Base-by-base conservation (phyloP, 2,329 filamentous ascomycete genomes). In the Boeremia lycopersici region DNA sequence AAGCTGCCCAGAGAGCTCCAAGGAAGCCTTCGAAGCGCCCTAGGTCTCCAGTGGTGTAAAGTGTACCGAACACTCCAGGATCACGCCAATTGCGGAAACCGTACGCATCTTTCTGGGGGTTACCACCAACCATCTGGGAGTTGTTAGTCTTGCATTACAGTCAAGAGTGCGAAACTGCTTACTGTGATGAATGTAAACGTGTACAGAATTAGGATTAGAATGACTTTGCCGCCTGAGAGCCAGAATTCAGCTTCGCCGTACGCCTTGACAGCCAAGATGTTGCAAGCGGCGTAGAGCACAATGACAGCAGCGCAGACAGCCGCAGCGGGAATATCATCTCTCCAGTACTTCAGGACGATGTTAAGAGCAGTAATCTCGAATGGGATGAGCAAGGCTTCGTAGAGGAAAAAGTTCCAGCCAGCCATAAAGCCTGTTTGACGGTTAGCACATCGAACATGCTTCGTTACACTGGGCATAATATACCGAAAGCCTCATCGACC, bases 391-490 rank as follows among this genome's bases (percentile, higher is more conserved):
- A 83, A 52, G 2, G 79, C 75, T 61, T 83, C 79, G 59, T 81
- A 81, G 47, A 82, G 73, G 59, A 81, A 81, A 62, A 82, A 78
- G 50, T 81, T 82, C 78, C 78, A 80, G 25, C 80, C 80, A 28
- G 76, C 77, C 69, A 79, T 80, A 64, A 88, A 87, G 30, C 85
- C 52, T 55, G 4, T 38, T 34, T 23, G n/a, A 19, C 8, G 6
- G 38, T 55, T 44, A 55, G 38, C 38, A 33, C 19, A 38, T n/a
- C 4, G 19, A 19, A 7, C 33, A 13, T 7, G 17, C 9, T 10
- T 4, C 9, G 4, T 29, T 13, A 26, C 5, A 29, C 9, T 6
- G 23, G 26, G 13, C 9, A 7, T 46, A 10, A 5, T 28, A 31
- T 49, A 50, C 48, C 48, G 26, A 50, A 50, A 8, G 48, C 48